These are phyloP conservation scores for Malus hybrid DNA, from an alignment of 331 rosid species.

Conservation along the genomic window DNA sequence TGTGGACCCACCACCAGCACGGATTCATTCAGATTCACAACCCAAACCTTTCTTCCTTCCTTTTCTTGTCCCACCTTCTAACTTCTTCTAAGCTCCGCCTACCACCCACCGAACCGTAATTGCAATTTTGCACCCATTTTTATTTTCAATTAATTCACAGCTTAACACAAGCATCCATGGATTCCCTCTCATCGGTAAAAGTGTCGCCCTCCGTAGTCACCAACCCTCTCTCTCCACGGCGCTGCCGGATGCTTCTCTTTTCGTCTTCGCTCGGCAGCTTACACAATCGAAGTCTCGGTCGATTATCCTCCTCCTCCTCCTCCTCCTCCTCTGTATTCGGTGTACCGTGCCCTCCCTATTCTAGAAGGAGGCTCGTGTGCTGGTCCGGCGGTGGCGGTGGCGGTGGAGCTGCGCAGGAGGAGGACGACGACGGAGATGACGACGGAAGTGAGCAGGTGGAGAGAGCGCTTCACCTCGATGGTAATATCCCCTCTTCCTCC, in stretches of 20 bases:
- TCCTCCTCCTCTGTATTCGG: neutral
- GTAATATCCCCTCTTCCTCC: constrained; percentile 68
- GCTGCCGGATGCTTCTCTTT: constrained; percentile 10
- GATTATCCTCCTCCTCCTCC: neutral
- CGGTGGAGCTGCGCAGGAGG: constrained; percentile 5
- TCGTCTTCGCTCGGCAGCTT: constrained; percentile 18
- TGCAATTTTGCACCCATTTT: neutral
- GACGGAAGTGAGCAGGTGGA: constrained; percentile 55
- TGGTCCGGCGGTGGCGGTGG: constrained; percentile 7
- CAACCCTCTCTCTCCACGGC: constrained; percentile 27
- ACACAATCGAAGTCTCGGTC: constrained; percentile 12
- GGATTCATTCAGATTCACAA: neutral
- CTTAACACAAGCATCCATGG: constrained; percentile 32
- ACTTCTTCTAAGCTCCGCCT: neutral
- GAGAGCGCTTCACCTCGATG: constrained; percentile 75
- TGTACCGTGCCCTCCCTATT: neutral
- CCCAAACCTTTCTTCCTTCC: neutral
- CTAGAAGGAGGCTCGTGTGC: constrained; percentile 8
- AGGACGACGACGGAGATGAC: neutral
- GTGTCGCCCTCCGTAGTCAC: constrained; percentile 56
- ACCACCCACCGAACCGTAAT: neutral
- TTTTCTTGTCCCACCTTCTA: neutral
- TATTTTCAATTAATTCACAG: neutral
- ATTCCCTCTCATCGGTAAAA: constrained; percentile 57
- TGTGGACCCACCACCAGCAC: neutral